Evolutionary conservation across 2,329 filamentous ascomycete species (phyloP), one percentile per base, ranked within the genome.

Genomic region (Botrytis cinerea): DNA sequence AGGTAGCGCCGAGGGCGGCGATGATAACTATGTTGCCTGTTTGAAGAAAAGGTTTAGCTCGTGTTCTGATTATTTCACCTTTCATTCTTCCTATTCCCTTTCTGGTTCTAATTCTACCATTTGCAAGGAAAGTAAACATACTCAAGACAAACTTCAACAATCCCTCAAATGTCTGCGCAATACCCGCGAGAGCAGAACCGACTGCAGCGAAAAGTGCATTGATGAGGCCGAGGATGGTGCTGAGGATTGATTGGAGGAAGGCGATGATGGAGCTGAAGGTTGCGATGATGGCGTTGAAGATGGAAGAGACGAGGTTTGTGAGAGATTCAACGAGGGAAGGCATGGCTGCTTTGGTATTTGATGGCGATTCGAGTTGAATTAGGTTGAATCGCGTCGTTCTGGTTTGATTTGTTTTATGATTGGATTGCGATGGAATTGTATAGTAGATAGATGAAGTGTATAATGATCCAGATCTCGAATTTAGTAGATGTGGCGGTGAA

Each of bases 121-220:
- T 16, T 16, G 25, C 16, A 54, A 54, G 12, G n/a, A 7, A 16
- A n/a, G 25, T n/a, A n/a, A n/a, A 78, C 78, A 73, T 75, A 80
- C 79, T 77, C 45, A 80, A 61, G 8, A 81, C n/a, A 72, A 81
- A 81, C 69, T 79, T 80, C 22, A 79, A 14, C 38, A 80, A 60
- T 5, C 77, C 80, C 61, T 79, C 77, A 61, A 79, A 79, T 1
- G 78, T 80, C 40, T 80, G 78, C 22, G 75, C 77, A 10, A 81
- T 38, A 9, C 78, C 77, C 25, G 76, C 74, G 32, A 78, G 71
- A n/a, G 75, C 74, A 2, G 77, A 77, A 46, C 77, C 76, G 18
- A 78, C n/a, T 2, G 77, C 73, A 1, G 74, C 28, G 60, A 80
- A 75, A 14, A 75, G n/a, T 9, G 75, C 77, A 28, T 72, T 45